Evolutionary conservation across 2,329 filamentous ascomycete species (phyloP).

Genomic region (Alternaria angustiovoidea): DNA sequence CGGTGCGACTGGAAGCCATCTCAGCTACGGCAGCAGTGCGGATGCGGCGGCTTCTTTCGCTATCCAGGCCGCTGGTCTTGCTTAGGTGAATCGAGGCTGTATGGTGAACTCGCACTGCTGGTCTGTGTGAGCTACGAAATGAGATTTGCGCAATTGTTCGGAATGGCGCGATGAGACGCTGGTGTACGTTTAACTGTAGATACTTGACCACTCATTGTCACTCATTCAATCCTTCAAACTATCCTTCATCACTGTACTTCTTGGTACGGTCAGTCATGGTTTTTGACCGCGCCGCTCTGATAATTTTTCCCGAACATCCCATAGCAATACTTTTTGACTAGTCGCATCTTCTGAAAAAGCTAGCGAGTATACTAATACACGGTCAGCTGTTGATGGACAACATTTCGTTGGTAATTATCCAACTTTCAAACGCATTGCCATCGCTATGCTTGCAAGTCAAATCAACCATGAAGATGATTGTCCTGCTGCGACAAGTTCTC

Average conservation of each 20-base stretch:
- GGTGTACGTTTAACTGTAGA: conserved; percentile 10
- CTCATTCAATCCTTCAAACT: neutral
- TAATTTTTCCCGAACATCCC: conserved; percentile 85
- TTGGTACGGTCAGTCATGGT: too few relatives aligned
- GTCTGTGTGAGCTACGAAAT: neutral
- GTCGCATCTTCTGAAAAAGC: too few relatives aligned
- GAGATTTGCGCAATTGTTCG: neutral
- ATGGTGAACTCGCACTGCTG: neutral
- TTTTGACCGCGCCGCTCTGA: conserved; percentile 74
- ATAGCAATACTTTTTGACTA: too few relatives aligned
- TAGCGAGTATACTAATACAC: too few relatives aligned
- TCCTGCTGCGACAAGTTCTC: too few relatives aligned
- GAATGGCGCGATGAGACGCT: neutral
- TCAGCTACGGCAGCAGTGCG: conserved; percentile 40
- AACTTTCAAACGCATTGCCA: too few relatives aligned
- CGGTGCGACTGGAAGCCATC: conserved; percentile 36
- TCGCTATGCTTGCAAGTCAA: too few relatives aligned
- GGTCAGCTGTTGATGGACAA: too few relatives aligned
- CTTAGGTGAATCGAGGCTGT: conserved; percentile 1
- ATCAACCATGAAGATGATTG: too few relatives aligned
- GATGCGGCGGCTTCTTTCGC: conserved; percentile 38
- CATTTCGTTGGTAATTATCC: too few relatives aligned
- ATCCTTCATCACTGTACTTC: conserved; percentile 11
- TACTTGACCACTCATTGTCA: conserved; percentile 10
- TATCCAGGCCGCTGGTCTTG: conserved; percentile 35